Conservation (phyloP, 2,329 filamentous ascomycete genomes). For the Apiospora saccharicola region DNA sequence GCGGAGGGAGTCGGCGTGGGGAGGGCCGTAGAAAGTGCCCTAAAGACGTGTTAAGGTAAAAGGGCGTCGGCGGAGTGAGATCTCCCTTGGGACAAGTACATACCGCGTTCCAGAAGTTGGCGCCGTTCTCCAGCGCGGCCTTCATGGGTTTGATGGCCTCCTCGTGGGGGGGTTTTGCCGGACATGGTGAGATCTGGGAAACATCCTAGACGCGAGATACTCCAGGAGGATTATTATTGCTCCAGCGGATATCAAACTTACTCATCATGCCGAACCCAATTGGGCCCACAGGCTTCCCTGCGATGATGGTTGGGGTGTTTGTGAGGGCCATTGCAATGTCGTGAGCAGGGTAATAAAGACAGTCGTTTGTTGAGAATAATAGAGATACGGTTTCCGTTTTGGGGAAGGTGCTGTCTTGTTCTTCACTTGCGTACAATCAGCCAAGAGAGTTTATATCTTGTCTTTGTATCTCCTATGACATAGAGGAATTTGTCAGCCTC, state of each 20-base stretch:
- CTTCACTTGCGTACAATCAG: no score
- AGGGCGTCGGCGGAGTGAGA: conserved; percentile 25
- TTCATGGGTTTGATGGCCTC: conserved; percentile 28
- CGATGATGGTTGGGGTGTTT: not conserved
- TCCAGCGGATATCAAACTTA: not conserved
- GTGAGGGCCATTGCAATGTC: not conserved
- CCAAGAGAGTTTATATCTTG: no score
- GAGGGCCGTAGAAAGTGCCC: conserved; percentile 61
- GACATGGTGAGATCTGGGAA: conserved; percentile 17
- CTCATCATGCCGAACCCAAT: conserved; percentile 24
- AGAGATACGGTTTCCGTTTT: no score
- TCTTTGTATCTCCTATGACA: no score
- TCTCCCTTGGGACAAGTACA: not conserved
- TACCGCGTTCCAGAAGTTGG: conserved; percentile 30
- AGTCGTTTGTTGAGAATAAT: no score
- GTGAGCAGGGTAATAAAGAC: not conserved
- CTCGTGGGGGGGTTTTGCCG: conserved; percentile 18
- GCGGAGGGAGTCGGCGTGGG: conserved; percentile 58
- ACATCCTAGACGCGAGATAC: not conserved
- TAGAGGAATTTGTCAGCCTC: no score
- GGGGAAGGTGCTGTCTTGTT: no score
- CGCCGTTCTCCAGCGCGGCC: conserved; percentile 28
- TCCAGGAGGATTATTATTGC: not conserved
- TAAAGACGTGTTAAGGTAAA: conserved; percentile 27
- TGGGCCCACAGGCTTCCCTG: conserved; percentile 16